Percentiles rank a stretch among this genome's conserved stretches.
Evolutionary conservation across 441 rosid genomes (phyloP).

Genomic region (Aleurites moluccanus): DNA sequence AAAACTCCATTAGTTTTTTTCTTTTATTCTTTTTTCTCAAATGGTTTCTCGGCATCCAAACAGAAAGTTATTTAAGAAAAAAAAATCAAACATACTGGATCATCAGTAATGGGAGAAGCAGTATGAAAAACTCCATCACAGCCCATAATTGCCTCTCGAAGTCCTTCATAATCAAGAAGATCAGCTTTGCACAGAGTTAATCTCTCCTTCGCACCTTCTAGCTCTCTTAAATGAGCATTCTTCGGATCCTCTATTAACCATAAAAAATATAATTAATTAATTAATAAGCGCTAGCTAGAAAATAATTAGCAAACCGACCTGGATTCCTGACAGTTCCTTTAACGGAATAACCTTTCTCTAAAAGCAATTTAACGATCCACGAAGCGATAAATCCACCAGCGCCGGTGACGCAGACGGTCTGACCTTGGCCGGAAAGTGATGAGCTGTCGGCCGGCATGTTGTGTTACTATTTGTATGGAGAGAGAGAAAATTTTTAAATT

Average conservation of each 20-base stretch:
- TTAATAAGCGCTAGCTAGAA: background rate
- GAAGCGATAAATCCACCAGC: slow-evolving; percentile 96
- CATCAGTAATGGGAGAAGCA: slow-evolving; percentile 85
- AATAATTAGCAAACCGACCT: slow-evolving; percentile 32
- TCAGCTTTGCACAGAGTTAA: slow-evolving; percentile 67
- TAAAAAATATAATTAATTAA: background rate
- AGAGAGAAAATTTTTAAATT: background rate
- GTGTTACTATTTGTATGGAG: background rate
- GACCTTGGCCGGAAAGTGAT: slow-evolving; percentile 51
- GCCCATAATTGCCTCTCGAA: slow-evolving; percentile 59
- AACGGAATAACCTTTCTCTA: slow-evolving; percentile 72
- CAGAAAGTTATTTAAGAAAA: background rate
- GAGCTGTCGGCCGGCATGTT: slow-evolving; percentile 54
- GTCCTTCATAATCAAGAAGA: slow-evolving; percentile 68
- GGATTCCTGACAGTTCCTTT: slow-evolving; percentile 83
- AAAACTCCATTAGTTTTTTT: background rate
- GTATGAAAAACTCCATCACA: slow-evolving; percentile 92
- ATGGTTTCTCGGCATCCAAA: slow-evolving; percentile 27
- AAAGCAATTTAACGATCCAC: slow-evolving; percentile 78
- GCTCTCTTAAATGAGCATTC: slow-evolving; percentile 77
- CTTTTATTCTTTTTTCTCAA: too few relatives aligned
- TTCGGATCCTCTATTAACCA: slow-evolving; percentile 61
- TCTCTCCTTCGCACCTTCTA: slow-evolving; percentile 82
- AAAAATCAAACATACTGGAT: slow-evolving; percentile 51
- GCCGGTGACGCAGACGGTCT: slow-evolving; percentile 88